Evolutionary conservation across 805 yeast species (phyloP).

Genomic region (Monosporozyma yasuniensis): DNA sequence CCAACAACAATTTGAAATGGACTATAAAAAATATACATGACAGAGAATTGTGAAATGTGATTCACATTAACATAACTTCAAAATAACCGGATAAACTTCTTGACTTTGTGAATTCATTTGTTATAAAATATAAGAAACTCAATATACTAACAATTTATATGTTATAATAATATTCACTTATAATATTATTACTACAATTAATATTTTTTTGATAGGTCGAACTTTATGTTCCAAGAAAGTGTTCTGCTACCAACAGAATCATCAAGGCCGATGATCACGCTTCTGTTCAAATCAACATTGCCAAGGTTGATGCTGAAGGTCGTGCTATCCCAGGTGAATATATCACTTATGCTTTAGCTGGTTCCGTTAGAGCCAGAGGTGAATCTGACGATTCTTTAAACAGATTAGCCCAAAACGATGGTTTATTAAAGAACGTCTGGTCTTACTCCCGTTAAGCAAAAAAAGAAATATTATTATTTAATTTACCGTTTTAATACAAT

Average conservation of each 20-base stretch:
- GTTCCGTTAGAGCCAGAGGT: constrained; percentile 97
- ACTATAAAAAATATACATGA: no score
- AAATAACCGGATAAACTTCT: no score
- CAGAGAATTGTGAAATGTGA: no score
- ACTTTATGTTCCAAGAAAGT: constrained; percentile 99
- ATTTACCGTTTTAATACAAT: not conserved
- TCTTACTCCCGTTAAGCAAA: constrained; percentile 74
- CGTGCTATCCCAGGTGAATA: constrained; percentile 83
- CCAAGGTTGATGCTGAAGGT: constrained; percentile 95
- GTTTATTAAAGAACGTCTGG: constrained; percentile 95
- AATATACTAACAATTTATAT: not conserved
- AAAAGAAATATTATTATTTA: not conserved
- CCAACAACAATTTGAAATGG: no score
- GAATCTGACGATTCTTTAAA: constrained; percentile 98
- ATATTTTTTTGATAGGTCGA: constrained; percentile 57
- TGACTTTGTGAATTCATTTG: no score
- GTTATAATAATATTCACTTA: not conserved
- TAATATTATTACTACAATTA: not conserved
- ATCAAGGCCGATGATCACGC: constrained; percentile 99
- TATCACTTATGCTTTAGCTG: constrained; percentile 94
- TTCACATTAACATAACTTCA: no score
- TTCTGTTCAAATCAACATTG: constrained; percentile 97
- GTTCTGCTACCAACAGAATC: constrained; percentile 99
- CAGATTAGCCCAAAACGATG: constrained; percentile 99
- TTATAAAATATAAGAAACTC: no score